Percentiles rank a stretch among this genome's conserved stretches.
phyloP scores from a whole-genome alignment of 768 basidiomycete genomes.

The Phallus indusiatus region DNA sequence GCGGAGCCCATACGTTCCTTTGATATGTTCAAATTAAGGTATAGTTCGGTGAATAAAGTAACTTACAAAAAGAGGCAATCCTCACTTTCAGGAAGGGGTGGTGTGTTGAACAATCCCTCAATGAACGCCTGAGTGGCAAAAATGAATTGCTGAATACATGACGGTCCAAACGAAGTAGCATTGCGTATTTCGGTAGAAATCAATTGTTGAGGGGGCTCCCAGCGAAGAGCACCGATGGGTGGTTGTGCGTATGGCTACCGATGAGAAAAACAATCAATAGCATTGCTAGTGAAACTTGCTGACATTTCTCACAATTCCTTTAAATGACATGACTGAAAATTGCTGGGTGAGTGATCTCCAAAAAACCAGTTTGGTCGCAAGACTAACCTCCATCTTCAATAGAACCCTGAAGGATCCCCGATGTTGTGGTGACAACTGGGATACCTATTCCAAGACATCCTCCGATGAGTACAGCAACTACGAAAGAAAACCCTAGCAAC shows the following conservation, averaged over 20 bases:
- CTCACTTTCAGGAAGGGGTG: conserved; percentile 5
- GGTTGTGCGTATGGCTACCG: conserved; percentile 2
- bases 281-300: no score
- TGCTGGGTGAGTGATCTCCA: background rate
- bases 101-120: conserved; percentile 2
- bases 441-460: background rate
- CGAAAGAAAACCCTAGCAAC: no score
- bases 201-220: conserved; percentile 3
- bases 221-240: conserved; percentile 5
- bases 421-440: conserved; percentile 6
- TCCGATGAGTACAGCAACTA: no score
- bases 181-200: background rate
- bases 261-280: background rate
- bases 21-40: background rate
- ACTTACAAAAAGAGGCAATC: conserved; percentile 9
- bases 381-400: conserved; percentile 4
- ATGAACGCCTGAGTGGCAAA: background rate
- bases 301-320: conserved; percentile 4
- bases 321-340: conserved; percentile 2
- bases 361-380: background rate
- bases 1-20: conserved; percentile 6
- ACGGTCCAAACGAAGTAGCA: background rate
- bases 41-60: background rate
- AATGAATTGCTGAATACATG: conserved; percentile 5
- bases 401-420: background rate